Base-by-base conservation (phyloP, 345 rosid species). In the Salix dunnii region DNA sequence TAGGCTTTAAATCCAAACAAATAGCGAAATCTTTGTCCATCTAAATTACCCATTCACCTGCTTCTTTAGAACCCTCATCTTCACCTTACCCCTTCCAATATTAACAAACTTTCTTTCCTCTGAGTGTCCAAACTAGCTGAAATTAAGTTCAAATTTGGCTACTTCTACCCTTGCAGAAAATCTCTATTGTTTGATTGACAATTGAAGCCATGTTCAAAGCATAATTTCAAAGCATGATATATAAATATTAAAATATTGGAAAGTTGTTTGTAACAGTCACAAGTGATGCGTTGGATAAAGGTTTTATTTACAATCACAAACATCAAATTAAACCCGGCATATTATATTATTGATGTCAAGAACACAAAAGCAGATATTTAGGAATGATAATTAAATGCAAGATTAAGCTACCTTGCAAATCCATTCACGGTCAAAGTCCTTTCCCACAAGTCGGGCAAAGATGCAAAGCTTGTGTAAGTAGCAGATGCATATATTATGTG, bases 401-500 rank as follows among this genome's bases (percentile, higher is more conserved):
- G 53, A 55, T 63, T 43, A 48, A 55, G 14, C 79, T 87, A 94
- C 99, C 98, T 96, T 96, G 12, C 97, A 83, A 96, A 96, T 36
- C 99, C 99, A 16, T 96, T 93, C 28, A 94, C 90, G 16, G 98
- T 96, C 76, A 96, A 82, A 71, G 98, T 96, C 86, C 98, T 94
- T 77, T 90, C 95, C 84, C 89, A 91, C 98, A 96, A 92, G 67
- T 91, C 88, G 3, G 98, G 98, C 78, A 96, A 85, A 78, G 98
- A 93, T 25, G 99, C 99, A 89, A 96, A 91, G 84, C 97, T 96
- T 46, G 89, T 87, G 70, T 96, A 97, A 63, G 89, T 87, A 65
- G 98, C 94, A 2, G 99, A 98, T 23, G 91, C 84, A 82, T 96
- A 96, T 65, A 94, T 91, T 70, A 94, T 96, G 80, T 96, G 99